These are phyloP conservation scores for Suillus variegatus DNA, from an alignment of 768 basidiomycete genomes.

Conservation along the genomic window DNA sequence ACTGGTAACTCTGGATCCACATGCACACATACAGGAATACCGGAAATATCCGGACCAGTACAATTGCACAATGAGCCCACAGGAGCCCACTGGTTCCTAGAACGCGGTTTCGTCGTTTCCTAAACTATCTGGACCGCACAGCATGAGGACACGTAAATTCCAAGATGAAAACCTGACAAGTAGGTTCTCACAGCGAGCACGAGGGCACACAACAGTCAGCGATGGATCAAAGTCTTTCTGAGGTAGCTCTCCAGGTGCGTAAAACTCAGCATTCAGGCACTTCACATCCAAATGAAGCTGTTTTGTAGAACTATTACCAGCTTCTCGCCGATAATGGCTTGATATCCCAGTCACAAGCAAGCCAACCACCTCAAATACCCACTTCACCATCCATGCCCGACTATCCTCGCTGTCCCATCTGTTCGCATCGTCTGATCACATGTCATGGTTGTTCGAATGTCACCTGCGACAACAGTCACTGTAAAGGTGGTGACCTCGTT, in stretches of 20 bases:
- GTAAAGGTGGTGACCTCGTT: not conserved
- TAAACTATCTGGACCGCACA: not conserved
- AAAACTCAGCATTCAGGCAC: not conserved
- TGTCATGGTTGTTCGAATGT: not conserved
- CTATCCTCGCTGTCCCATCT: not conserved
- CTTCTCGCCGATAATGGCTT: not conserved
- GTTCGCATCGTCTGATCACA: not conserved
- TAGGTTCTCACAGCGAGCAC: not conserved
- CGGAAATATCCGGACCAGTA: not conserved
- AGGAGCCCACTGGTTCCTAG: too few relatives aligned
- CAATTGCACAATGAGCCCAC: not conserved
- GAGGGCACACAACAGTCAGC: not conserved
- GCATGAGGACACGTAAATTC: not conserved
- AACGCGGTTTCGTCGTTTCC: conserved; percentile 1
- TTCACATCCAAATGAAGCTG: not conserved
- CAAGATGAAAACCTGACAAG: not conserved
- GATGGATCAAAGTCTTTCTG: not conserved
- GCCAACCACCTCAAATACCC: not conserved
- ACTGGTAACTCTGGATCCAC: too few relatives aligned
- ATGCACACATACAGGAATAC: not conserved
- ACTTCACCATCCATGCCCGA: not conserved
- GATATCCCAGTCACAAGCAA: not conserved
- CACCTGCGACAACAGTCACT: not conserved
- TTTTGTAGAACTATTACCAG: not conserved
- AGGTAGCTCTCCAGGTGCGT: not conserved